phyloP scores from a whole-genome alignment of 495 filamentous ascomycete species.

The Aspergillus baeticus region DNA sequence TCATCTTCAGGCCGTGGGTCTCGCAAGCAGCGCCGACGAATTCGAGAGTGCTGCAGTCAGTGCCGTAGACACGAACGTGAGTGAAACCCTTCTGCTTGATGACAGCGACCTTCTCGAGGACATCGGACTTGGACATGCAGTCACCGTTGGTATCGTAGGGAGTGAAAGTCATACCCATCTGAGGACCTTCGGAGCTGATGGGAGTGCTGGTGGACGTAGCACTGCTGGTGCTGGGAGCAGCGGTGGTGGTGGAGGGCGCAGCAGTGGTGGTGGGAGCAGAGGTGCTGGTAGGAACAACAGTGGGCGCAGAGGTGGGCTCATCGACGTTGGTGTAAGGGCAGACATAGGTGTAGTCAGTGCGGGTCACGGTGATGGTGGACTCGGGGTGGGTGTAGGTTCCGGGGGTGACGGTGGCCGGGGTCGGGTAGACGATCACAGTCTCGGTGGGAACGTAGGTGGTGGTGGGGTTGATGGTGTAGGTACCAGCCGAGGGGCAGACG shows the following conservation, averaged over 20 bases:
- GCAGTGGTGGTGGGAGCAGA: slow-evolving; percentile 18
- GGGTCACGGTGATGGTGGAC: slow-evolving; percentile 64
- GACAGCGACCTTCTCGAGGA: slow-evolving; percentile 60
- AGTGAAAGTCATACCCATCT: slow-evolving; percentile 92
- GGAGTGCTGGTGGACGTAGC: slow-evolving; percentile 14
- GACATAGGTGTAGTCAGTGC: slow-evolving; percentile 65
- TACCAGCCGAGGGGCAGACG: slow-evolving; percentile 75
- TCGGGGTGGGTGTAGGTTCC: slow-evolving; percentile 74
- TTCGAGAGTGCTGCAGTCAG: slow-evolving; percentile 81
- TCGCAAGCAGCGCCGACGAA: slow-evolving; percentile 66
- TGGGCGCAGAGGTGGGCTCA: slow-evolving; percentile 23
- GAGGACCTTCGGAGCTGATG: slow-evolving; percentile 37
- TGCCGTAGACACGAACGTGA: slow-evolving; percentile 84
- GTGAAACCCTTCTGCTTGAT: slow-evolving; percentile 76
- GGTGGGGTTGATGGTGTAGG: slow-evolving; percentile 75
- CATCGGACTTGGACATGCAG: slow-evolving; percentile 66
- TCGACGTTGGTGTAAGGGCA: slow-evolving; percentile 62
- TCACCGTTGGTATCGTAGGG: slow-evolving; percentile 62
- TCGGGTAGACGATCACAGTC: slow-evolving; percentile 64
- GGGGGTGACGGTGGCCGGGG: slow-evolving; percentile 61
- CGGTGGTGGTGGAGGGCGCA: slow-evolving; percentile 19
- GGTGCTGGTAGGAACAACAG: slow-evolving; percentile 24
- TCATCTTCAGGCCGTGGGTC: slow-evolving; percentile 66
- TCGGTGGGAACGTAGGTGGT: slow-evolving; percentile 56
- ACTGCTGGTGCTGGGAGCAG: slow-evolving; percentile 17